Evolutionary conservation across 768 basidiomycete genomes (phyloP), one percentile per base, ranked within the genome.

Genomic region (Agaricus bisporus): DNA sequence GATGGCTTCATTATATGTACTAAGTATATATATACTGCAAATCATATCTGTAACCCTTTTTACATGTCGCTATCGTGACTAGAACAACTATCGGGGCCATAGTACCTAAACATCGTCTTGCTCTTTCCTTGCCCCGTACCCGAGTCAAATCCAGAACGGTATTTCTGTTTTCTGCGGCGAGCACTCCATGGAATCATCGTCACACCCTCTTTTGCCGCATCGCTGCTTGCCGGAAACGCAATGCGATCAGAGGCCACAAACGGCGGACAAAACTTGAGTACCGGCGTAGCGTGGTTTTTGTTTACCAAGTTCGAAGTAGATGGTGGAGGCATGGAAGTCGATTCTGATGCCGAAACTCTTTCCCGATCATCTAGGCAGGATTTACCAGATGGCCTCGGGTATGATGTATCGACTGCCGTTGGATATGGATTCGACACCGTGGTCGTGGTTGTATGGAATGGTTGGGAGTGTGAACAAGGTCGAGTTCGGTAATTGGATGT

Each of bases 61-160:
- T 54, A 39, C n/a, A 28, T 37, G 51, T 10, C 22, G 15, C 42
- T 12, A 9, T 35, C 37, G 17, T 25, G 20, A 36, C 22, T 25
- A 18, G 52, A 18, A 9, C 48, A 46, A 36, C 42, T 48, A 36
- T 54, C 53, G 5, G 47, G 53, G 5, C 53, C 53, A 48, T 54
- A 54, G 29, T 54, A 54, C 48, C 53, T 54, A 54, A 54, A 54
- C 53, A 54, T 54, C 20, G 53, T 54, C 39, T 54, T 54, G 18
- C 53, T 46, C 46, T 54, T 54, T 15, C 53, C 53, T 15, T 54
- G 53, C 5, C 53, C 53, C 11, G 45, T 54, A 14, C 53, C 53
- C 9, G 15, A 48, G 10, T 54, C 53, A 36, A 54, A 54, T 0
- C 53, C 46, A 22, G 53, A 54, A 14, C 53, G 53, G 28, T 54